These are phyloP conservation scores for Entomophthora muscae DNA, from an alignment of 371 early-diverging fungal species.

Conservation along the genomic window DNA sequence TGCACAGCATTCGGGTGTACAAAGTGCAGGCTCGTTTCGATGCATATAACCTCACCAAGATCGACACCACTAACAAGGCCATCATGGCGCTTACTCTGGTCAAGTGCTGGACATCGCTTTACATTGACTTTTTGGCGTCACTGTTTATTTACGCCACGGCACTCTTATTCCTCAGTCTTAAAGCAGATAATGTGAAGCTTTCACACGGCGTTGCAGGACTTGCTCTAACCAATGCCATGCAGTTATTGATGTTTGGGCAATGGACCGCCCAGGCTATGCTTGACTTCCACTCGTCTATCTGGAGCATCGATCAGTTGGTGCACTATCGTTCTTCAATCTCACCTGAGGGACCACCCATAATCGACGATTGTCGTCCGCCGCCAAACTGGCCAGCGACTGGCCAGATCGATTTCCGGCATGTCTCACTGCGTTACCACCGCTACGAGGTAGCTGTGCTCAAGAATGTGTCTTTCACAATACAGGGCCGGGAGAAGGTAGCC, in stretches of 20 bases:
- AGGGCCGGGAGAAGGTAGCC: conserved; percentile 37
- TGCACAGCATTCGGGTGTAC: conserved; percentile 42
- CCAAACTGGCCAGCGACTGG: conserved; percentile 1
- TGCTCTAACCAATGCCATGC: conserved; percentile 44
- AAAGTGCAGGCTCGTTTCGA: conserved; percentile 33
- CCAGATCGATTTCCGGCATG: conserved; percentile 40
- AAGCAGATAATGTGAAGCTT: conserved; percentile 10
- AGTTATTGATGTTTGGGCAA: conserved; percentile 52
- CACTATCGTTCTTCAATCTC: conserved; percentile 31
- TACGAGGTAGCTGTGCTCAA: conserved; percentile 46
- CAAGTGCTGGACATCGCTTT: conserved; percentile 35
- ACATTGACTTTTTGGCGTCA: conserved; percentile 40
- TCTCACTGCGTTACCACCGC: conserved; percentile 48
- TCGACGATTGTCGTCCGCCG: conserved; percentile 11
- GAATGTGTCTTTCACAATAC: conserved; percentile 24
- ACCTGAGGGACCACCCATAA: conserved; percentile 21
- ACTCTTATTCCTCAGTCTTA: conserved; percentile 23
- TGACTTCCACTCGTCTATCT: conserved; percentile 34
- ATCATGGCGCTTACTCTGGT: conserved; percentile 21
- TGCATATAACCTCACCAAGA: conserved; percentile 21
- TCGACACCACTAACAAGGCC: conserved; percentile 37
- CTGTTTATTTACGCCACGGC: conserved; percentile 41
- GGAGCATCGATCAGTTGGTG: conserved; percentile 29
- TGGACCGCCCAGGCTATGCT: conserved; percentile 36
- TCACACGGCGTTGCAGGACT: conserved; percentile 31